Evolutionary conservation across 352 stramenopile species (phyloP), one percentile per base, ranked within the genome.

Genomic region (Globisporangium nagaii): DNA sequence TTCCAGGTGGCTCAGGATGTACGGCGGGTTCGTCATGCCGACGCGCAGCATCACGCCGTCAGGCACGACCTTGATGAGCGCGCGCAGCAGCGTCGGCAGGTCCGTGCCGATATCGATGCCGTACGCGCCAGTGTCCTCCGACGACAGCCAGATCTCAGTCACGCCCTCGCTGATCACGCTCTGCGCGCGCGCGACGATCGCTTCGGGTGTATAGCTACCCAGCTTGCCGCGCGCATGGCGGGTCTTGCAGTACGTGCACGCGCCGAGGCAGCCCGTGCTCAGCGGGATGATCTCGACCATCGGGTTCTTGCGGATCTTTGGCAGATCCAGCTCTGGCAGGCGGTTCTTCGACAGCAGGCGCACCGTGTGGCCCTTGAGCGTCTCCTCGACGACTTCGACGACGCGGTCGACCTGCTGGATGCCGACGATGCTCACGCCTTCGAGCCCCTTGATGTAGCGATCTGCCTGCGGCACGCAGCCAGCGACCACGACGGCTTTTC

Each of bases 221-320:
- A 97, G 56, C 57, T 90, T 94, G 20, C 90, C 90, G n/a, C 90
- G 80, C 20, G 90, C 90, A 58, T 96, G 86, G 22, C 84, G 84
- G 9, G 90, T 97, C 72, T 97, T 97, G 70, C 90, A 97, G 75
- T 97, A 97, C 19, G 90, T 97, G 56, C 90, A 97, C 5, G 86
- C 84, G 12, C 90, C 90, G 4, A 97, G 78, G 59, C 90, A 97
- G 27, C 90, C 90, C 13, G 87, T 97, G 45, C 83, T 96, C 24
- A 97, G 63, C 24, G 90, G 90, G 39, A 97, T 86, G 60, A 97
- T 97, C 65, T 97, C 90, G 9, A 97, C 83, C 65, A 94, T 86
- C 5, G 80, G 84, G 66, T 97, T 97, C 62, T 90, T 90, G 53
- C 90, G 84, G 52, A 97, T 91, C 73, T 97, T 97, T 25, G 90